Conservation (phyloP, 495 filamentous ascomycete genomes). For the Podospora pseudopauciseta region DNA sequence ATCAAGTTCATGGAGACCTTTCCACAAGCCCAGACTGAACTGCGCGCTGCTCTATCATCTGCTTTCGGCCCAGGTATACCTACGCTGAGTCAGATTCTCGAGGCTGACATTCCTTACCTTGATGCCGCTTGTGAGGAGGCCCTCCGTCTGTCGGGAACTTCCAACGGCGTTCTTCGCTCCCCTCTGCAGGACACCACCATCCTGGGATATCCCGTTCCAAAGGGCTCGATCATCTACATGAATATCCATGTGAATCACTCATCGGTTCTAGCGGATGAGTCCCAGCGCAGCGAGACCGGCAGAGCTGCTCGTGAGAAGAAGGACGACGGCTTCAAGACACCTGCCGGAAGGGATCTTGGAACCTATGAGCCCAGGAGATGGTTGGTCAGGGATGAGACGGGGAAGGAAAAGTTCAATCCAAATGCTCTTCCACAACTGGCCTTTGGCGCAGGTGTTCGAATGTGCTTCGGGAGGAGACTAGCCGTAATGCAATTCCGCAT, state of each 20-base stretch:
- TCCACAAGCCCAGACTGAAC: constrained; percentile 26
- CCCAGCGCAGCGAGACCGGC: constrained; percentile 23
- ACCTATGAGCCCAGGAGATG: constrained; percentile 33
- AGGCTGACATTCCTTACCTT: constrained; percentile 37
- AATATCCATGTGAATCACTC: constrained; percentile 22
- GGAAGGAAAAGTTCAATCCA: constrained; percentile 29
- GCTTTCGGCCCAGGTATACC: constrained; percentile 24
- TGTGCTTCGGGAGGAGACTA: constrained; percentile 26
- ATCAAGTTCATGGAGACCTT: constrained; percentile 32
- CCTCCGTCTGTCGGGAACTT: constrained; percentile 27
- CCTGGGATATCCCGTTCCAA: constrained; percentile 35
- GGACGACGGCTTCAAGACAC: constrained; percentile 19
- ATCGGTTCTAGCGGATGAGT: constrained; percentile 24
- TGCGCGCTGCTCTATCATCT: constrained; percentile 26
- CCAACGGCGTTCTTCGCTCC: constrained; percentile 25
- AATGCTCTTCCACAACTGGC: constrained; percentile 22
- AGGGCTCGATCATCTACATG: constrained; percentile 32
- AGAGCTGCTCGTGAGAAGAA: constrained; percentile 20
- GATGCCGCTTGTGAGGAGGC: constrained; percentile 37
- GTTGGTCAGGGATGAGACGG: constrained; percentile 27
- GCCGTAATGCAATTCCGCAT: constrained; percentile 31
- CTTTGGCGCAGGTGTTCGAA: constrained; percentile 27
- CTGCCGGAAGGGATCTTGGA: constrained; percentile 23
- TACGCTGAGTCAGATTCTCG: constrained; percentile 27
- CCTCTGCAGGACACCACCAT: constrained; percentile 33